These are phyloP conservation scores for Steccherinum ochraceum DNA, from an alignment of 768 basidiomycete species.

Conservation along the genomic window DNA sequence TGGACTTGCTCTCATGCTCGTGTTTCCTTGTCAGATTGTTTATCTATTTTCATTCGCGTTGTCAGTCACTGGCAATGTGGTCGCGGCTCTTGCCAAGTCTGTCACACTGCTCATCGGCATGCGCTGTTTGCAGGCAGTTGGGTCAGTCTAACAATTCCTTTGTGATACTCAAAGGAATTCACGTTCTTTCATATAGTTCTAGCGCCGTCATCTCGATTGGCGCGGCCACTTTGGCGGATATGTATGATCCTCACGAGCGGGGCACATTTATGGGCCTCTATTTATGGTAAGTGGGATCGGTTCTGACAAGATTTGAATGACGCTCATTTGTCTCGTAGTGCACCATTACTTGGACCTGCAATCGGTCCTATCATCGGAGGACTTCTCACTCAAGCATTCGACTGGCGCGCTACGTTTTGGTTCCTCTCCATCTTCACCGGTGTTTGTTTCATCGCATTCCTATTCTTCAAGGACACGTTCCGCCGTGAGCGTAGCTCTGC, in stretches of 20 bases:
- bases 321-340: slow-evolving; percentile 27
- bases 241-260: slow-evolving; percentile 67
- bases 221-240: slow-evolving; percentile 72
- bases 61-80: slow-evolving; percentile 48
- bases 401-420: slow-evolving; percentile 82
- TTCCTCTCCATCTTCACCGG: slow-evolving; percentile 66
- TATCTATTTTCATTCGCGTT: slow-evolving; percentile 47
- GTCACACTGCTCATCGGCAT: slow-evolving; percentile 60
- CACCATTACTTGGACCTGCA: slow-evolving; percentile 68
- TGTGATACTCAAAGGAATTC: not conserved
- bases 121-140: slow-evolving; percentile 59
- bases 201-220: slow-evolving; percentile 68
- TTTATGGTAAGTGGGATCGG: slow-evolving; percentile 30
- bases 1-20: slow-evolving; percentile 4
- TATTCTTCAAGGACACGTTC: slow-evolving; percentile 79
- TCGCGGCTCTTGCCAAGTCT: slow-evolving; percentile 47
- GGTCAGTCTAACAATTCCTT: slow-evolving; percentile 29
- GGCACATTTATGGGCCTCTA: slow-evolving; percentile 78
- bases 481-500: slow-evolving; percentile 73
- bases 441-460: slow-evolving; percentile 47
- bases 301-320: not conserved
- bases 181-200: slow-evolving; percentile 35
- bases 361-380: slow-evolving; percentile 72
- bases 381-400: slow-evolving; percentile 53
- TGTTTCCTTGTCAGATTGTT: slow-evolving; percentile 33